Evolutionary conservation across 2,329 filamentous ascomycete genomes (phyloP).

Genomic region (Cadophora malorum): DNA sequence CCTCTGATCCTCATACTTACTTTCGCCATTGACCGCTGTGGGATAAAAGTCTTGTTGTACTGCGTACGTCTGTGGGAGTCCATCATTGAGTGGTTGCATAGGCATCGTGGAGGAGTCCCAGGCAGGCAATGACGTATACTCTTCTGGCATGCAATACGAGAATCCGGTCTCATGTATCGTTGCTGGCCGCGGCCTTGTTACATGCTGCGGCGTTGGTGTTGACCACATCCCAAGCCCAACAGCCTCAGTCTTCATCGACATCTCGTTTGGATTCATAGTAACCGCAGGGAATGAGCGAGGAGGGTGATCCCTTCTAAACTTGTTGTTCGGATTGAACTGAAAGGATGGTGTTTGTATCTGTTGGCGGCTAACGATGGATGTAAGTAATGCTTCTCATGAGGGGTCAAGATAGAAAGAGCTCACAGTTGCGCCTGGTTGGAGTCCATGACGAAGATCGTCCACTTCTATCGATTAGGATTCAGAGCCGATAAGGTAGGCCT

Average conservation of each 20-base stretch:
- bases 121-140: constrained; percentile 57
- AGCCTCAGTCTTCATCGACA: constrained; percentile 55
- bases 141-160: constrained; percentile 62
- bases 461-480: constrained; percentile 37
- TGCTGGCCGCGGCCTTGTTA: constrained; percentile 59
- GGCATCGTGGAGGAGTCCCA: constrained; percentile 64
- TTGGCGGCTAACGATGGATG: constrained; percentile 51
- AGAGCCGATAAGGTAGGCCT: constrained; percentile 34
- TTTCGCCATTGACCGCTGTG: constrained; percentile 54
- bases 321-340: constrained; percentile 56
- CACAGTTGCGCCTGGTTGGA: constrained; percentile 60
- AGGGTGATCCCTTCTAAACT: constrained; percentile 54
- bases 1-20: constrained; percentile 48
- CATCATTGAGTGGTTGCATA: constrained; percentile 51
- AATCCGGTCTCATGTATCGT: constrained; percentile 66
- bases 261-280: constrained; percentile 59
- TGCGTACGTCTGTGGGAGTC: constrained; percentile 59
- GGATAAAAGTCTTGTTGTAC: constrained; percentile 65
- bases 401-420: constrained; percentile 45
- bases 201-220: constrained; percentile 55
- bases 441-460: constrained; percentile 54
- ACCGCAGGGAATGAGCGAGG: constrained; percentile 52
- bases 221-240: constrained; percentile 60
- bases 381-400: constrained; percentile 47
- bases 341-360: constrained; percentile 58